Evolutionary conservation across 495 filamentous ascomycete species (phyloP).

Genomic region (Tuber indicum): DNA sequence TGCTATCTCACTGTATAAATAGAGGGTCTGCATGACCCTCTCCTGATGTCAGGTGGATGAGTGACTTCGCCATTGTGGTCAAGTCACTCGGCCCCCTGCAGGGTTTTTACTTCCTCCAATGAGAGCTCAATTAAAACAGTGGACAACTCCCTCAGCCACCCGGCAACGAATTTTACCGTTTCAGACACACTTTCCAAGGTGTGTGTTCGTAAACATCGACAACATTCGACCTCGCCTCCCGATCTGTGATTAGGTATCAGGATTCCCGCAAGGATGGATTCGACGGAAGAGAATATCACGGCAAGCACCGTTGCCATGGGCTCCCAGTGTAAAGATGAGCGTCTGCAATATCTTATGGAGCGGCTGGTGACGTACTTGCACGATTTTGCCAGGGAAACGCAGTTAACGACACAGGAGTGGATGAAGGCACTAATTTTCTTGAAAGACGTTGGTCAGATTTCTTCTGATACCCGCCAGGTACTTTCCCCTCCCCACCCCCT

Average conservation of each 20-base stretch:
- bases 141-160: too few relatives aligned
- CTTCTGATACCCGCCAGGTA: constrained; percentile 63
- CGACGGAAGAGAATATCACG: constrained; percentile 79
- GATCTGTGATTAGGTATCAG: constrained; percentile 43
- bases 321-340: constrained; percentile 58
- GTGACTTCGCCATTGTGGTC: too few relatives aligned
- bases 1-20: too few relatives aligned
- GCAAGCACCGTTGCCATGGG: constrained; percentile 68
- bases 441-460: constrained; percentile 66
- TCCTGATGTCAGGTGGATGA: too few relatives aligned
- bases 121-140: too few relatives aligned
- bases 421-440: constrained; percentile 66
- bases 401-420: constrained; percentile 73
- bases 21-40: too few relatives aligned
- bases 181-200: too few relatives aligned
- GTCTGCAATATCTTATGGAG: constrained; percentile 66
- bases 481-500: constrained; percentile 14
- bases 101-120: too few relatives aligned
- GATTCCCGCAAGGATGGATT: constrained; percentile 60
- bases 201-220: too few relatives aligned
- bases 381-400: constrained; percentile 75
- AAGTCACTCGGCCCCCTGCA: too few relatives aligned
- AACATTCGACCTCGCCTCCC: too few relatives aligned
- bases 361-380: constrained; percentile 72
- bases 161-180: too few relatives aligned